Evolutionary conservation across 345 rosid genomes (phyloP).

Genomic region (Hypericum androsaemum): DNA sequence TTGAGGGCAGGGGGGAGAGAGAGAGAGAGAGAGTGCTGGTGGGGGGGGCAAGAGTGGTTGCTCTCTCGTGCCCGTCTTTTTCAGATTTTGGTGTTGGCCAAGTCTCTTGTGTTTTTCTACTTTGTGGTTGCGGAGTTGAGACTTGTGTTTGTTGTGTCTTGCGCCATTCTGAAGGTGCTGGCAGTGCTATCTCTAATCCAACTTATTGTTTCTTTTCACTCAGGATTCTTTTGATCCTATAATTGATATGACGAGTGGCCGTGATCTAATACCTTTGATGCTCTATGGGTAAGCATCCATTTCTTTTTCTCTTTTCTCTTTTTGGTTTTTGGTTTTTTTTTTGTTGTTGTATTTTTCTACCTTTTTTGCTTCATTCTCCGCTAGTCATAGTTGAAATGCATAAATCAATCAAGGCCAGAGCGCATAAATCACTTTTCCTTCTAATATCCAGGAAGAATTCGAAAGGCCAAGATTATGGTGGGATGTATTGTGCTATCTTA

Average conservation of each 20-base stretch:
- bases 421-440: slow-evolving; percentile 4
- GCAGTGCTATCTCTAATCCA: background rate
- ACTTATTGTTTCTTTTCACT: slow-evolving; percentile 10
- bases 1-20: too few species aligned
- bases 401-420: background rate
- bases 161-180: too few species aligned
- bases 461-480: slow-evolving; percentile 66
- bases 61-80: too few species aligned
- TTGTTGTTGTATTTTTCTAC: background rate
- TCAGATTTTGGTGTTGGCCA: too few species aligned
- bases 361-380: background rate
- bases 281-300: slow-evolving; percentile 60
- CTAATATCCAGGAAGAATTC: slow-evolving; percentile 30
- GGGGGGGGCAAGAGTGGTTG: too few species aligned
- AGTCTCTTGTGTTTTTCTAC: too few species aligned
- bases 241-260: slow-evolving; percentile 34
- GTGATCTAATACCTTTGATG: slow-evolving; percentile 80
- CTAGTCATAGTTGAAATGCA: background rate
- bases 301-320: background rate
- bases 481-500: slow-evolving; percentile 79
- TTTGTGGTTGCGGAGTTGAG: too few species aligned
- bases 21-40: too few species aligned
- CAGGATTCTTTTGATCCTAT: slow-evolving; percentile 93
- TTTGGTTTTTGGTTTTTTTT: background rate
- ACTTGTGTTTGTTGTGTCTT: too few species aligned